A percentile compares a stretch with the other conserved stretches of the same genome.
phyloP scores from a whole-genome alignment of 2,329 filamentous ascomycete genomes.

The Colletotrichum echinochloae region DNA sequence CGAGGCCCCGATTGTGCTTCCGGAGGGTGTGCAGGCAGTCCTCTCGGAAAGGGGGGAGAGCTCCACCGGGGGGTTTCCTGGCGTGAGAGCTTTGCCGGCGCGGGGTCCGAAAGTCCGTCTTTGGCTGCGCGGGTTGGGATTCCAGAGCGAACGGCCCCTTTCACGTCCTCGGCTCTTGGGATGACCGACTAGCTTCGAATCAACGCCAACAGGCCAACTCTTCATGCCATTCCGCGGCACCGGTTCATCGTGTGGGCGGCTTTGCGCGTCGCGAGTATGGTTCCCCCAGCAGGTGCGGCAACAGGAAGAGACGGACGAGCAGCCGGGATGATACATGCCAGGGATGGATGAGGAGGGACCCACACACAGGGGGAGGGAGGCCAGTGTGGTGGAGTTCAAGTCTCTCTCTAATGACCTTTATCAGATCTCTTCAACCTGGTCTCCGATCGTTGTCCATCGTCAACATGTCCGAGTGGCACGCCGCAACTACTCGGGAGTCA shows the following conservation, averaged over 20 bases:
- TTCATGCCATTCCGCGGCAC: not conserved
- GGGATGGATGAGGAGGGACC: constrained; percentile 5
- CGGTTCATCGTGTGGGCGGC: not conserved
- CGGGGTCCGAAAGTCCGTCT: not conserved
- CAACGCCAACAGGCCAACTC: too few relatives aligned
- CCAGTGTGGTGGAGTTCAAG: not conserved
- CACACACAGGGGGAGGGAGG: not conserved
- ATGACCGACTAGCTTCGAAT: not conserved
- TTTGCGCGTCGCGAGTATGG: not conserved
- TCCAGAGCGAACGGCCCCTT: not conserved
- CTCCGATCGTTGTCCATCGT: not conserved
- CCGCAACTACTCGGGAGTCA: not conserved
- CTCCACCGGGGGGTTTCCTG: not conserved
- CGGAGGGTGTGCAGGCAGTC: not conserved
- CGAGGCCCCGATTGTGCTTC: too few relatives aligned
- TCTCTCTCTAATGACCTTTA: not conserved
- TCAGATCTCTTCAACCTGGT: not conserved
- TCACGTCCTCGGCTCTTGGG: not conserved
- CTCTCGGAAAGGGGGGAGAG: not conserved
- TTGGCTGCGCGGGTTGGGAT: not conserved
- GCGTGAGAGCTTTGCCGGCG: not conserved
- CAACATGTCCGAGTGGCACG: not conserved
- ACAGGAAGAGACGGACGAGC: constrained; percentile 1
- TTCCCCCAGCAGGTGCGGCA: constrained; percentile 7
- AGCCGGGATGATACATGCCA: constrained; percentile 20